Evolutionary conservation across 495 filamentous ascomycete species (phyloP).

Genomic region (Venustampulla echinocandica): DNA sequence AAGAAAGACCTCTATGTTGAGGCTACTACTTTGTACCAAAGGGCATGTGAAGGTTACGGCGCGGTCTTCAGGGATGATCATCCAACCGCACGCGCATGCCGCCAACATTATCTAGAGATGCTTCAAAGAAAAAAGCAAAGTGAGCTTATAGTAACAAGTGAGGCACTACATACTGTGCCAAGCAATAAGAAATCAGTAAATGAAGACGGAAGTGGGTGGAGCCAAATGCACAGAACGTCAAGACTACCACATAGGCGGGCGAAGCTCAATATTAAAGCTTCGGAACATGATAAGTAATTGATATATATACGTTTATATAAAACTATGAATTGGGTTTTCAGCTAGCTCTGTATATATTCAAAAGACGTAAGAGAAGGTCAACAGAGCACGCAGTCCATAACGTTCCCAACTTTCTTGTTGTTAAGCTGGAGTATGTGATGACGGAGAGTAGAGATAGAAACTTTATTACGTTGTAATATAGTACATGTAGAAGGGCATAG

Average conservation of each 20-base stretch:
- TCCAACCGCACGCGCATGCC: constrained; percentile 8
- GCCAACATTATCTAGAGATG: constrained; percentile 12
- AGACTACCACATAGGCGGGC: constrained; percentile 9
- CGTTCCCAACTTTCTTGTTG: not conserved
- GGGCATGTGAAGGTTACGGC: constrained; percentile 3
- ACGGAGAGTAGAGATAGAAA: not conserved
- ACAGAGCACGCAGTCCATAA: not conserved
- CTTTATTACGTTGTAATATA: constrained; percentile 1
- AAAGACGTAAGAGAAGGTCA: not conserved
- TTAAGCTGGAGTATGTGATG: not conserved
- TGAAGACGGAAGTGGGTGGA: constrained; percentile 8
- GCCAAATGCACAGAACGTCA: constrained; percentile 7
- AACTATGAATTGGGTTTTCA: constrained; percentile 7
- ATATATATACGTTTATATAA: constrained; percentile 11
- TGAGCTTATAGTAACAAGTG: constrained; percentile 7
- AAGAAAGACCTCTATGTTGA: constrained; percentile 1
- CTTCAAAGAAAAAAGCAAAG: constrained; percentile 12
- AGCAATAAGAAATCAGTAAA: constrained; percentile 8
- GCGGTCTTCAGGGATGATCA: constrained; percentile 6
- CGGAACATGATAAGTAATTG: constrained; percentile 7
- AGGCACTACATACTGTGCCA: constrained; percentile 8
- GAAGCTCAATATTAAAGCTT: constrained; percentile 2
- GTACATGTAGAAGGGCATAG: too few relatives aligned
- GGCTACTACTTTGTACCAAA: constrained; percentile 2
- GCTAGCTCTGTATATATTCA: constrained; percentile 6